A percentile compares a stretch with the other conserved stretches of the same genome.
Conservation (phyloP, 148 eudicot species). For the Nepenthes gracilis region DNA sequence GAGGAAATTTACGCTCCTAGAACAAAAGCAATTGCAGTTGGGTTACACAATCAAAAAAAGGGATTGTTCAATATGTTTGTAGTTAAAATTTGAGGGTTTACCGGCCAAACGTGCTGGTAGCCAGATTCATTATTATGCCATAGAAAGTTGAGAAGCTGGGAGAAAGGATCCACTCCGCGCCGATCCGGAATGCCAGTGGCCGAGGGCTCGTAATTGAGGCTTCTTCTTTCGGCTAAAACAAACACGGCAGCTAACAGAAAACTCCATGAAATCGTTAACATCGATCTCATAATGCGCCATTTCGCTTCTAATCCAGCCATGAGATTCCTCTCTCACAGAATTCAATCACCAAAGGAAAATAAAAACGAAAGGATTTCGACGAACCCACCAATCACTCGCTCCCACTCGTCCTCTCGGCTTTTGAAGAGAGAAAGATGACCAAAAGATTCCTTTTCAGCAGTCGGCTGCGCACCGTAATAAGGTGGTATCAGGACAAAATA, state of each 20-base stretch:
- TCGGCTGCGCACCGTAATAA: too few relatives aligned
- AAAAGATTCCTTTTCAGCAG: too few relatives aligned
- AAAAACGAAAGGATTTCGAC: too few relatives aligned
- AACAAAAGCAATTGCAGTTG: too few relatives aligned
- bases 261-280: constrained; percentile 26
- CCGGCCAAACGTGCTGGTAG: constrained; percentile 93
- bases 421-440: too few relatives aligned
- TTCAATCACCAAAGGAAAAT: neutral
- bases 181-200: constrained; percentile 1
- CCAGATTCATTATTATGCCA: constrained; percentile 55
- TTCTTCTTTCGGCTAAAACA: constrained; percentile 60
- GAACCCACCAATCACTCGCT: too few relatives aligned
- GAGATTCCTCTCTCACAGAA: neutral
- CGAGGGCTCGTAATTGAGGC: constrained; percentile 19
- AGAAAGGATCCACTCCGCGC: constrained; percentile 6
- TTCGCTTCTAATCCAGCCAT: neutral
- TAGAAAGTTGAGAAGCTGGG: constrained; percentile 28
- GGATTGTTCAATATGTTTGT: neutral
- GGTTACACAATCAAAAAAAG: too few relatives aligned
- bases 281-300: constrained; percentile 33
- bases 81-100: constrained; percentile 6
- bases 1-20: too few relatives aligned
- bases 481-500: too few relatives aligned
- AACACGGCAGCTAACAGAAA: constrained; percentile 40
- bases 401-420: too few relatives aligned